These are phyloP conservation scores for Didymella glomerata DNA, from an alignment of 2,329 filamentous ascomycete species.

Conservation along the genomic window DNA sequence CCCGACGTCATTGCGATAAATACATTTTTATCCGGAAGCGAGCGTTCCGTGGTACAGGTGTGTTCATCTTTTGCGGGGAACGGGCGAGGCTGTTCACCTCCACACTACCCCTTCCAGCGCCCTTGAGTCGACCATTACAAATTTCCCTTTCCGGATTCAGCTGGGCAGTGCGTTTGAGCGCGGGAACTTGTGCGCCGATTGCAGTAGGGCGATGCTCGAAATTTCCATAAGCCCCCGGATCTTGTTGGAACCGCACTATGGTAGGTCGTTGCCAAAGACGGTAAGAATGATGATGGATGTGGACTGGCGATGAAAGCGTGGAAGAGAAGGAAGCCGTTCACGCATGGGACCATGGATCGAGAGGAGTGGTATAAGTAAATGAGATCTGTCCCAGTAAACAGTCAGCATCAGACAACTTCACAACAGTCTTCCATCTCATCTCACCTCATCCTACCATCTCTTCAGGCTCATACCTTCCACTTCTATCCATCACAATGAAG, in stretches of 20 bases:
- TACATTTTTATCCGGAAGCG: constrained; percentile 8
- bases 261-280: constrained; percentile 10
- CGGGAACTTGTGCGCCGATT: constrained; percentile 1
- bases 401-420: constrained; percentile 5
- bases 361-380: constrained; percentile 18
- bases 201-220: constrained; percentile 3
- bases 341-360: constrained; percentile 5
- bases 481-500: constrained; percentile 17
- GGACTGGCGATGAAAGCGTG: constrained; percentile 1
- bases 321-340: neutral
- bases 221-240: constrained; percentile 9
- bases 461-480: constrained; percentile 7
- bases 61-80: constrained; percentile 8
- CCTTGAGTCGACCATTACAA: constrained; percentile 5
- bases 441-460: neutral
- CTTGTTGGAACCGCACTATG: constrained; percentile 6
- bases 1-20: constrained; percentile 15
- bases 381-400: neutral
- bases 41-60: constrained; percentile 8
- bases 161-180: neutral
- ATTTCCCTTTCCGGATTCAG: constrained; percentile 7
- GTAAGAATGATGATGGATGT: constrained; percentile 15
- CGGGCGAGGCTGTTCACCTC: constrained; percentile 7
- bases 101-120: neutral
- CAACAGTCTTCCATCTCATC: neutral